Conservation (phyloP, 2,329 filamentous ascomycete species). For the Sporothrix humicola region DNA sequence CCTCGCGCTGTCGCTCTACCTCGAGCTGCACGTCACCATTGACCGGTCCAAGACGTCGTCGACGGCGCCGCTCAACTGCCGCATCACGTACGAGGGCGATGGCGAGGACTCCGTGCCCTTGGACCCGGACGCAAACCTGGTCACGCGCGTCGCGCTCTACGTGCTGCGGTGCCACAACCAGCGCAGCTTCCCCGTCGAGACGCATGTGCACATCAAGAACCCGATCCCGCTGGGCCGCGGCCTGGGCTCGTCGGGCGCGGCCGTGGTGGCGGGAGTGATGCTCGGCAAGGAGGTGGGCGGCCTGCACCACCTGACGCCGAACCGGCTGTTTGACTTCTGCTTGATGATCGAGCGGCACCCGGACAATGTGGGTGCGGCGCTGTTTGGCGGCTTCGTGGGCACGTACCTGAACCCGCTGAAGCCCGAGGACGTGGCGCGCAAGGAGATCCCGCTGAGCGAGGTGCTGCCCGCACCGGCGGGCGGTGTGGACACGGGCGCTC, state of each 20-base stretch:
- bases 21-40: constrained; percentile 84
- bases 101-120: constrained; percentile 76
- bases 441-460: constrained; percentile 92
- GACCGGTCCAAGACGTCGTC: constrained; percentile 62
- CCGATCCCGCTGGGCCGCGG: constrained; percentile 92
- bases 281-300: constrained; percentile 87
- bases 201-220: constrained; percentile 93
- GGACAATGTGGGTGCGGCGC: constrained; percentile 91
- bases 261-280: constrained; percentile 93
- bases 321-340: constrained; percentile 90
- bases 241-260: constrained; percentile 92
- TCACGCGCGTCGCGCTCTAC: constrained; percentile 93
- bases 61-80: constrained; percentile 77
- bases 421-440: constrained; percentile 85
- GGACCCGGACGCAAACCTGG: constrained; percentile 84
- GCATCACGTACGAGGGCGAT: constrained; percentile 86
- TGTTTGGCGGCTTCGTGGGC: constrained; percentile 95
- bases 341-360: constrained; percentile 97
- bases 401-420: constrained; percentile 93
- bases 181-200: constrained; percentile 81
- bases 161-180: constrained; percentile 91
- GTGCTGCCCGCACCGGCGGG: constrained; percentile 89
- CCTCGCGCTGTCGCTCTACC: constrained; percentile 89
- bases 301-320: constrained; percentile 73
- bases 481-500: constrained; percentile 85